Evolutionary conservation across 257 asterid genomes (phyloP).

Genomic region (Penstemon newberryi): DNA sequence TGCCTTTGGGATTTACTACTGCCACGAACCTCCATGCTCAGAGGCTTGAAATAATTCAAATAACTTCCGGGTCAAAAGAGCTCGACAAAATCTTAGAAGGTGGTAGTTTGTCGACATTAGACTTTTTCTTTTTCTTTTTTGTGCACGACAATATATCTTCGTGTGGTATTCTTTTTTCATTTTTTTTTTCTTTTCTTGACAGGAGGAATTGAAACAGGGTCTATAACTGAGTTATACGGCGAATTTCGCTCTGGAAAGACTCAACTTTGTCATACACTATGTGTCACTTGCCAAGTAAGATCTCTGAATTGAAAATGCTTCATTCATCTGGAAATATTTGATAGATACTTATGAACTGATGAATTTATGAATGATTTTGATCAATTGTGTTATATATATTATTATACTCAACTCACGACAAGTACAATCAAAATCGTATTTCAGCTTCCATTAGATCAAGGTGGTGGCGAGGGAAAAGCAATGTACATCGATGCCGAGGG

Average conservation of each 20-base stretch:
- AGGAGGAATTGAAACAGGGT: slow-evolving; percentile 97
- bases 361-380: not conserved
- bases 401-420: not conserved
- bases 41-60: slow-evolving; percentile 93
- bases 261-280: slow-evolving; percentile 92
- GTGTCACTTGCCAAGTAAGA: slow-evolving; percentile 93
- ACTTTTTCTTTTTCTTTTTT: not conserved
- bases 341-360: not conserved
- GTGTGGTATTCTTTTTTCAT: not conserved
- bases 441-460: slow-evolving; percentile 96
- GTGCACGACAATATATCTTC: slow-evolving; percentile 2
- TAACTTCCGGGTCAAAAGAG: slow-evolving; percentile 93
- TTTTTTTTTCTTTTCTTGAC: slow-evolving; percentile 19
- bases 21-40: slow-evolving; percentile 89
- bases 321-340: not conserved
- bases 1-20: slow-evolving; percentile 94
- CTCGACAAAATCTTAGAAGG: slow-evolving; percentile 94
- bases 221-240: slow-evolving; percentile 89
- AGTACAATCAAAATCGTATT: slow-evolving; percentile 5
- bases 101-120: slow-evolving; percentile 21
- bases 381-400: not conserved
- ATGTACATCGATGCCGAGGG: slow-evolving; percentile 99
- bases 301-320: not conserved
- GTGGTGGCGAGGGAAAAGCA: slow-evolving; percentile 98
- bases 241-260: slow-evolving; percentile 96